Evolutionary conservation across 345 rosid species (phyloP), one percentile per base, ranked within the genome.

Genomic region (Draba incana): DNA sequence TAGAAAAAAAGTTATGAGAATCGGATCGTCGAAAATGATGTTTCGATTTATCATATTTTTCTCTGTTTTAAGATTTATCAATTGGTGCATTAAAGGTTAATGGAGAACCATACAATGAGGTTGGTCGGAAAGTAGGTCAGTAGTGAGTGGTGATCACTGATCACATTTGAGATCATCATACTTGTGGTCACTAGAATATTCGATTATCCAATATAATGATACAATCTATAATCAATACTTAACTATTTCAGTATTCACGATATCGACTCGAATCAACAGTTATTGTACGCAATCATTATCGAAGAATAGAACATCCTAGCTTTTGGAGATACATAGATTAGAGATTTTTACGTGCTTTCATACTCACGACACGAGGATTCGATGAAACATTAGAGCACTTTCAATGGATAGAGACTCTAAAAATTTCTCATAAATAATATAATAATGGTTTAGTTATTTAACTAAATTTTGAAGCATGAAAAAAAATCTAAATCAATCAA

Each of bases 61-160:
- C n/a, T 16, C 3, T 16, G 3, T 43, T n/a, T 20, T 24, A 50
- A 61, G 20, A 35, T 8, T 9, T 37, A 53, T 44, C 48, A 37
- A 25, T 46, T 45, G 50, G 64, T 71, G 56, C 15, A 45, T 30
- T 7, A 30, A 46, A 45, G 42, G 57, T 12, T 55, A 25, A 47
- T 2, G 37, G 35, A 35, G 69, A 64, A 58, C 70, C 76, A 63
- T 64, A 56, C 51, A 72, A 38, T 46, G 64, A 64, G 64, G 64
- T 56, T 71, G 76, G 76, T 56, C 64, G 70, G 51, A 72, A 72
- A 64, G 65, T 64, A 55, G 70, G 28, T 72, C 57, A 64, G 44
- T 38, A 50, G 38, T 64, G 76, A 72, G 64, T 46, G 64, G 56
- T 63, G 48, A 47, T 13, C 37, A 63, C 47, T 63, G 48, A 47